Conservation (phyloP, 768 basidiomycete species). For the Pisolithus tinctorius region DNA sequence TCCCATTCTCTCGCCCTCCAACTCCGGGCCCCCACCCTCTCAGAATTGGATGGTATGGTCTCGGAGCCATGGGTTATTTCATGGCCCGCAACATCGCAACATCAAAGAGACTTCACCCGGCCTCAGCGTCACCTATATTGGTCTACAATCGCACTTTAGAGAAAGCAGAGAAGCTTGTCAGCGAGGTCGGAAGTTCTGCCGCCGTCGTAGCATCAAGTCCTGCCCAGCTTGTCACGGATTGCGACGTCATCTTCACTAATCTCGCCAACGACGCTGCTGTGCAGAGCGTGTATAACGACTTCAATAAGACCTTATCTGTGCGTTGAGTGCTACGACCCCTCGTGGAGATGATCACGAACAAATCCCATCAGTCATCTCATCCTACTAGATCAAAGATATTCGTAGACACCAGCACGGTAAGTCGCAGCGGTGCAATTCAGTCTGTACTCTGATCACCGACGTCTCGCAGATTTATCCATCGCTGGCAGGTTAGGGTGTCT, state of each 20-base stretch:
- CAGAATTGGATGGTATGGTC: conserved; percentile 39
- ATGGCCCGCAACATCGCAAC: conserved; percentile 81
- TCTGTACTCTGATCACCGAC: conserved; percentile 4
- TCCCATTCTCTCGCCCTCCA: conserved; percentile 55
- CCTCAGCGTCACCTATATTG: conserved; percentile 44
- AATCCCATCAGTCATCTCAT: conserved; percentile 29
- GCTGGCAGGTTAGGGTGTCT: conserved; percentile 34
- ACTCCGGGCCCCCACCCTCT: conserved; percentile 38
- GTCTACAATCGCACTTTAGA: conserved; percentile 70
- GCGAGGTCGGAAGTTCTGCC: conserved; percentile 48
- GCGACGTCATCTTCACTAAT: conserved; percentile 72
- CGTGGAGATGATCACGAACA: conserved; percentile 1
- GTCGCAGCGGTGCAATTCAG: conserved; percentile 15
- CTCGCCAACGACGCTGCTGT: conserved; percentile 70
- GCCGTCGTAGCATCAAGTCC: conserved; percentile 51
- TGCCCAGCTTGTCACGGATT: conserved; percentile 54
- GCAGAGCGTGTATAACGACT: conserved; percentile 51
- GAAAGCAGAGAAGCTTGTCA: conserved; percentile 51
- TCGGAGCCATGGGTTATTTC: conserved; percentile 64
- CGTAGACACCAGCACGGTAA: conserved; percentile 78
- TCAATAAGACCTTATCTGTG: conserved; percentile 56
- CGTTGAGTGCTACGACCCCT: conserved; percentile 3
- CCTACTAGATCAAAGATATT: conserved; percentile 61
- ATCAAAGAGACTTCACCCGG: conserved; percentile 32
- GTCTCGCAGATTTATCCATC: conserved; percentile 46